Base-by-base conservation (phyloP, 2,329 filamentous ascomycete genomes). In the Ilyonectria sp. region DNA sequence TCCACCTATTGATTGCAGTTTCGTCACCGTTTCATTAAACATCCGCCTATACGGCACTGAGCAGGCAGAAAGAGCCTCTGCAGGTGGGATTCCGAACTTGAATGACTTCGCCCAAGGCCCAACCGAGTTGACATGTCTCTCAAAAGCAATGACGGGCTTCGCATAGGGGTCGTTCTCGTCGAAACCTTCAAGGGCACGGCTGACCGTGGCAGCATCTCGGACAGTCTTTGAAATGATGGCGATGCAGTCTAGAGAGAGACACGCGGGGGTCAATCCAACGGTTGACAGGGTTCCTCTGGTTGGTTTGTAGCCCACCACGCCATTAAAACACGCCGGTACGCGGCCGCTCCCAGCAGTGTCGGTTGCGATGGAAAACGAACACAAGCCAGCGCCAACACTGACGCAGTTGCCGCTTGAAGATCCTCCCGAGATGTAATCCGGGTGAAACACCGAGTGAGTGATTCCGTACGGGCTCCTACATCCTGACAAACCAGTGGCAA, bases 401-500 rank as follows among this genome's bases (percentile, higher is more conserved):
- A 90, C 86, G 9, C 83, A 83, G 19, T 83, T 86, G 8, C 88
- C 88, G 5, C 85, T 87, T 7, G 86, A 88, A 1, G 87, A 89
- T 7, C 88, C 88, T 13, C 88, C 88, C 0, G 76, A 65, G 23
- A 80, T 73, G 63, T 76, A 73, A 9, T 70, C 66, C 1, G 61
- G 59, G 60, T 75, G 73, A 59, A 74, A 77, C 6, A 77, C 74
- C 58, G 87, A 62, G 83, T 85, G 53, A 3, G 76, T 68, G 78
- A 75, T 82, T 44, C 89, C 89, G 68, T 86, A 90, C 0, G 88
- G 87, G 2, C 86, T 89, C 29, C 88, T 84, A 53, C 86, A 87
- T 17, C 89, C 89, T 13, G 85, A 87, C 3, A 91, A 81, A 1
- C 89, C 89, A 1, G 89, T 91, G 3, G 89, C 89, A 4, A 91